phyloP scores from a whole-genome alignment of 176 grass and related monocot genomes.

The Typha latifolia region DNA sequence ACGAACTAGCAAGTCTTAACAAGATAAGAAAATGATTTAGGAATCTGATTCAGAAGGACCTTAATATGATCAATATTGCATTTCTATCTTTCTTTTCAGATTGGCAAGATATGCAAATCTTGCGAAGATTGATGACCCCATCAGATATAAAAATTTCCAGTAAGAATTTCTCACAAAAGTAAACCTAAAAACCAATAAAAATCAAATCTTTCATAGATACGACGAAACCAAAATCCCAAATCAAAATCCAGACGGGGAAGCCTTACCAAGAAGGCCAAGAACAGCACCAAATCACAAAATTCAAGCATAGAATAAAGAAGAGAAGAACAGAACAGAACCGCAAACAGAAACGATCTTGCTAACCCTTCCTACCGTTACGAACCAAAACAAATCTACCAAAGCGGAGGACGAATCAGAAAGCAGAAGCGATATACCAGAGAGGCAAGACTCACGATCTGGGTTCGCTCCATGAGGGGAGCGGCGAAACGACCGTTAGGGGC shows the following conservation, averaged over 20 bases:
- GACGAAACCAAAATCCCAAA: too few relatives aligned
- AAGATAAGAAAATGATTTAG: not conserved
- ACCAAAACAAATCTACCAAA: too few relatives aligned
- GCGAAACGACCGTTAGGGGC: not conserved
- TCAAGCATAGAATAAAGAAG: not conserved
- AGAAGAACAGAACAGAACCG: not conserved
- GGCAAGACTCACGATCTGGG: slow-evolving; percentile 18
- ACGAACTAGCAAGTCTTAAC: slow-evolving; percentile 1
- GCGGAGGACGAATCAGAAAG: too few relatives aligned
- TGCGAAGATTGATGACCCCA: not conserved
- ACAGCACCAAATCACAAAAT: not conserved
- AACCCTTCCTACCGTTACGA: too few relatives aligned
- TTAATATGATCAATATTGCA: not conserved
- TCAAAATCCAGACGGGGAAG: too few relatives aligned
- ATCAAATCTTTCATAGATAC: too few relatives aligned
- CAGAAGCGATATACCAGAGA: not conserved
- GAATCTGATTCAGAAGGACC: not conserved
- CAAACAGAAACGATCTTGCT: too few relatives aligned
- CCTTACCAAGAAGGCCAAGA: too few relatives aligned
- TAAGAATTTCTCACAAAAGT: too few relatives aligned
- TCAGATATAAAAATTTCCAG: not conserved
- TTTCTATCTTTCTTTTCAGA: not conserved
- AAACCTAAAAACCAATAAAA: too few relatives aligned
- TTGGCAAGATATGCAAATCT: not conserved
- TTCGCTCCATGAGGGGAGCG: slow-evolving; percentile 13